These are phyloP conservation scores for Phoma sp. DNA, from an alignment of 2,329 filamentous ascomycete species.

Conservation along the genomic window DNA sequence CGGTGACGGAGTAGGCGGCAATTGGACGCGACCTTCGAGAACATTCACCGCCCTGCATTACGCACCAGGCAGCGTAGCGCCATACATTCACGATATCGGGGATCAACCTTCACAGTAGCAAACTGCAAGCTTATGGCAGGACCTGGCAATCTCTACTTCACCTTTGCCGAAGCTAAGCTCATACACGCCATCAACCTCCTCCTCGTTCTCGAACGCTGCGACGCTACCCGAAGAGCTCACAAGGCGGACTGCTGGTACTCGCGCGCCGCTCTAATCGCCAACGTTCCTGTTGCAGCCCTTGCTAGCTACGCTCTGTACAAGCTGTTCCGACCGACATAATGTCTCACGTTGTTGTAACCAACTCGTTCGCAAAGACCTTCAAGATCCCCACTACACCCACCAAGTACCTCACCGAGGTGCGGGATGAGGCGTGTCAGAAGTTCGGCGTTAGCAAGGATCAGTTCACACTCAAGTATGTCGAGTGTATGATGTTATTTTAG, in stretches of 20 bases:
- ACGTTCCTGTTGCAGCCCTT: constrained; percentile 36
- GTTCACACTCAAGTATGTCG: constrained; percentile 78
- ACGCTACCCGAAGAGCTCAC: constrained; percentile 34
- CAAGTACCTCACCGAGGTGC: constrained; percentile 83
- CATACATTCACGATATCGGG: not conserved
- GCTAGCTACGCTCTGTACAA: constrained; percentile 37
- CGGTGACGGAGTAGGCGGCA: constrained; percentile 10
- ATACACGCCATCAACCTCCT: constrained; percentile 43
- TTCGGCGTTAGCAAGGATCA: constrained; percentile 75
- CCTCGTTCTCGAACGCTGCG: constrained; percentile 38
- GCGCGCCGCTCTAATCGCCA: constrained; percentile 31
- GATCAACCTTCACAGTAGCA: not conserved
- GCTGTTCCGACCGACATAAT: constrained; percentile 67
- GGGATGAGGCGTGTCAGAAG: constrained; percentile 87
- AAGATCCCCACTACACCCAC: constrained; percentile 83
- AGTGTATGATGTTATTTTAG: not conserved
- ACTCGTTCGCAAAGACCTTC: constrained; percentile 77
- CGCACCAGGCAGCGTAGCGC: not conserved
- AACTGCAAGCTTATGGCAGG: constrained; percentile 39
- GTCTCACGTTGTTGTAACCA: constrained; percentile 86
- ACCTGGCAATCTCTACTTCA: constrained; percentile 40
- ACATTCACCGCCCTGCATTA: constrained; percentile 9
- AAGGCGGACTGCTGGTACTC: constrained; percentile 38
- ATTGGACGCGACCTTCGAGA: constrained; percentile 9
- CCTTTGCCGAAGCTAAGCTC: constrained; percentile 41